Evolutionary conservation across 2,329 filamentous ascomycete species (phyloP), one percentile per base, ranked within the genome.

Genomic region (Calcarisporium arbuscula): DNA sequence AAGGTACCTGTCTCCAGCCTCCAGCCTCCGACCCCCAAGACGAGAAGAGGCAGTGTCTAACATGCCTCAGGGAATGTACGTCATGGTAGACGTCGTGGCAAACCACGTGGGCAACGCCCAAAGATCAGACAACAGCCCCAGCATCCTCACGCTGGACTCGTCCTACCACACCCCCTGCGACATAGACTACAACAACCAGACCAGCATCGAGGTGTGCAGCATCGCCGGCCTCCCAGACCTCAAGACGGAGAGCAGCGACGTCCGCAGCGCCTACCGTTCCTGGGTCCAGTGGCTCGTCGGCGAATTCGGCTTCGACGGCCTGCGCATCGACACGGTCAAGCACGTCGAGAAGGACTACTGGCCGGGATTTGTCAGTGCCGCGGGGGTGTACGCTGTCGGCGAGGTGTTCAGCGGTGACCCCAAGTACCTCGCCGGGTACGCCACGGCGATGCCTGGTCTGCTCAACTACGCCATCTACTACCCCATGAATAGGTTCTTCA

Each of bases 101-200:
- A 79, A 79, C 48, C 72, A 80, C 49, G 70, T 74, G 54, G 72
- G 59, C 12, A 68, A 71, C 28, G 56, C 63, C 16, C 68, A 74
- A 7, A 75, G 80, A 47, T 36, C 52, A 20, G 52, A 63, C 36
- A 56, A 59, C 43, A 50, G 49, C 7, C 67, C 69, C 6, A 46
- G 53, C 5, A 65, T 65, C 1, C 58, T 72, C 30, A 69, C 80
- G 52, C 57, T 70, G 19, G 39, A 64, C 14, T 65, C 64, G 17
- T 78, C 78, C 46, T 85, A 74, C 56, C 78, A 85, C 50, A 28
- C 67, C 2, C 72, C 68, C 47, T 84, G 80, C 54, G 48, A 75
- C 34, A 66, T 67, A 39, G 50, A 80, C 52, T 80, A 77, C 56
- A 49, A 54, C 23, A 56, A 79, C 49, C 61, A 74, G 42, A 61